Percentiles rank a stretch among this genome's conserved stretches.
Evolutionary conservation across 116 monocot genomes (phyloP).

Genomic region (Cymodocea nodosa): DNA sequence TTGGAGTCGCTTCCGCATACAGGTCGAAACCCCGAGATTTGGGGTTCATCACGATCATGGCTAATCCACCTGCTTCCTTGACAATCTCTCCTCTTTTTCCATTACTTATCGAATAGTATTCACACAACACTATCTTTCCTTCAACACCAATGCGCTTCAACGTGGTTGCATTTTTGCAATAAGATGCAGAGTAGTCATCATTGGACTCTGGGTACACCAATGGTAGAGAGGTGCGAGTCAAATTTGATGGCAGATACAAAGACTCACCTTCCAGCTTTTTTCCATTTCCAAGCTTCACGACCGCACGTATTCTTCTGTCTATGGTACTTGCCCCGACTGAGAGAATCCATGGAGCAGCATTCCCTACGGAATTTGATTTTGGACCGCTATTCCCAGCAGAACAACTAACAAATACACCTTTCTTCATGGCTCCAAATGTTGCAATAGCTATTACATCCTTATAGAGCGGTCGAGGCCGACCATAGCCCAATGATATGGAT

Average conservation of each 20-base stretch:
- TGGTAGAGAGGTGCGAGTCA: no score
- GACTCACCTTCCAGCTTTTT: constrained; percentile 22
- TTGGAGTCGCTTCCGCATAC: neutral
- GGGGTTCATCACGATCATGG: constrained; percentile 8
- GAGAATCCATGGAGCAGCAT: constrained; percentile 35
- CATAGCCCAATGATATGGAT: neutral
- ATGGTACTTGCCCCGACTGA: constrained; percentile 29
- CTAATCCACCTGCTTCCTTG: constrained; percentile 11
- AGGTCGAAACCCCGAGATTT: neutral
- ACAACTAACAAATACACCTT: neutral
- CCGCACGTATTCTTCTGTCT: constrained; percentile 20
- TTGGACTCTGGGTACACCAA: neutral
- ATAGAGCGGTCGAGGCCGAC: no score
- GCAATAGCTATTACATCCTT: constrained; percentile 6
- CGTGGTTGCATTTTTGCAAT: neutral
- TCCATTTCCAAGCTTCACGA: constrained; percentile 23
- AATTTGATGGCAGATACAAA: constrained; percentile 4
- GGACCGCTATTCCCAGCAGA: constrained; percentile 2
- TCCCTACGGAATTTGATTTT: neutral
- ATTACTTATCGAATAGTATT: no score
- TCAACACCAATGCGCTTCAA: constrained; percentile 2
- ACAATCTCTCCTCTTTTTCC: neutral
- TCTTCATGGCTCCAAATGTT: constrained; percentile 1
- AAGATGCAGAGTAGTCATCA: neutral
- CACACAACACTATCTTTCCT: constrained; percentile 18